Evolutionary conservation across 257 asterid genomes (phyloP), one percentile per base, ranked within the genome.

Genomic region (Linaria vulgaris): DNA sequence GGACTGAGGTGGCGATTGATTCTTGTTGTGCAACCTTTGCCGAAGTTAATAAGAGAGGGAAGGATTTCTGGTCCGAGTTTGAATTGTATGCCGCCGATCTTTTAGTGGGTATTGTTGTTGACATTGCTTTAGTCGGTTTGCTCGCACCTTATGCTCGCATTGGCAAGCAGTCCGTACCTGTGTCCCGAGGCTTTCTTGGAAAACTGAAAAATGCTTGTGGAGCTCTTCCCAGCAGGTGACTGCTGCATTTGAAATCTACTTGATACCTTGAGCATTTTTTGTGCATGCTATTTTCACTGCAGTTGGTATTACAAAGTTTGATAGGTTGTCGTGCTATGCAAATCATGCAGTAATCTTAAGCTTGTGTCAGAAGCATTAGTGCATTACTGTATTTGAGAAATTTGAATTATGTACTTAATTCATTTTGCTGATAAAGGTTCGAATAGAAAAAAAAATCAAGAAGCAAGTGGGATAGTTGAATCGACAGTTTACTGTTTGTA

Each of bases 11-110:
- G 57, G 85, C 82, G 20, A 94, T 90, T 43, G 99, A 94, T 85
- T 79, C 99, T 57, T 85, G 97, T 69, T 89, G 95, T 82, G 96
- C 99, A 25, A 94, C 99, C 50, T 90, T 87, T 83, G 99, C 99
- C 20, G 97, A 94, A 80, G 92, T 90, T 66, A 86, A 87, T 69
- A 83, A 94, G 79, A 82, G 99, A 76, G 99, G 97, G 66, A 87
- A 87, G 64, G 87, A 87, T 71, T 94, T 94, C 70, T 94, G 97
- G 99, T 81, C 99, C 3, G 97, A 94, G 73, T 94, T 94, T 59
- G 99, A 94, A 75, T 75, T 94, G 78, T 94, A 89, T 70, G 94
- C 96, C 15, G 99, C 99, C 22, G 97, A 94, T 74, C 70, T 89
- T 72, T 76, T 92, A 68, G 97, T 90, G 69, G 99, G 97, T 34